phyloP scores from a whole-genome alignment of 306 rosid species.

The Lathyrus tuberosus region DNA sequence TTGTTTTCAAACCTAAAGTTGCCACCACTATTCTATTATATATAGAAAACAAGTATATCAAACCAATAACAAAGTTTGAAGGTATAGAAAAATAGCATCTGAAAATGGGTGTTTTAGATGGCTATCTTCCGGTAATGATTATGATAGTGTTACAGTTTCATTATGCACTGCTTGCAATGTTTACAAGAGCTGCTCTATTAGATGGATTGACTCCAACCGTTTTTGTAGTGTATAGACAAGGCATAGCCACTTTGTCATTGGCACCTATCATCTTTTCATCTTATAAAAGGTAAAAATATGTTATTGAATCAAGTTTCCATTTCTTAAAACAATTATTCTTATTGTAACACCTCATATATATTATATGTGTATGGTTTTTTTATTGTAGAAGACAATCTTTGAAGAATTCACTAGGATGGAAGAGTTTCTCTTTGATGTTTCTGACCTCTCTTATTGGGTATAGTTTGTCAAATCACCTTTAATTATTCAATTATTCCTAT shows the following conservation, averaged over 20 bases:
- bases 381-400: conserved; percentile 51
- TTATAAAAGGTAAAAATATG: neutral
- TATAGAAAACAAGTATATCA: neutral
- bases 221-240: conserved; percentile 68
- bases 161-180: conserved; percentile 61
- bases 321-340: neutral
- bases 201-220: conserved; percentile 71
- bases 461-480: neutral
- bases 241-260: conserved; percentile 61
- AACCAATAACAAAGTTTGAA: neutral
- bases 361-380: neutral
- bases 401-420: conserved; percentile 44
- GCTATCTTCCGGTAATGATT: conserved; percentile 49
- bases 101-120: conserved; percentile 49
- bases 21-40: too few species aligned
- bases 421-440: conserved; percentile 59
- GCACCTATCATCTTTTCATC: conserved; percentile 53
- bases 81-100: neutral
- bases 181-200: conserved; percentile 64
- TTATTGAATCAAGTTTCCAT: neutral
- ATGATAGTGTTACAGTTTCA: conserved; percentile 60
- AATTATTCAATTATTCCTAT: too few species aligned
- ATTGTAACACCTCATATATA: neutral
- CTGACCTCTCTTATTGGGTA: conserved; percentile 68
- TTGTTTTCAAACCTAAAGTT: too few species aligned